Base-by-base conservation (phyloP, 306 rosid genomes). In the Corylus heterophylla region DNA sequence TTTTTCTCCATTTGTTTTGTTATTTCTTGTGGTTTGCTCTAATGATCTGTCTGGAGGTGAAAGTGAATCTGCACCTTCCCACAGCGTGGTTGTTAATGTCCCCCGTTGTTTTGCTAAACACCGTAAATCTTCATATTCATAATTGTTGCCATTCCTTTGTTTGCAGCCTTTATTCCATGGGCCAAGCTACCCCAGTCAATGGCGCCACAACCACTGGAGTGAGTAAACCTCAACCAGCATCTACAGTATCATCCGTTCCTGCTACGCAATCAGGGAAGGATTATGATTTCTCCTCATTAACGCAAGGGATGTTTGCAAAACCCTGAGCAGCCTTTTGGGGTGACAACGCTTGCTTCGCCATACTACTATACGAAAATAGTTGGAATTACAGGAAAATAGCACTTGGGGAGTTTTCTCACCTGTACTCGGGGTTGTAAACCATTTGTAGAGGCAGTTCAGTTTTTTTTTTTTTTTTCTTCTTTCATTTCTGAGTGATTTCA, bases 281-380 rank as follows among this genome's bases (percentile, higher is more conserved):
- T 50, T 91, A 86, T 61, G 99, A 93, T 83, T 96, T 96, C 90
- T 96, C 99, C 56, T 90, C 97, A 56, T 78, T 96, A 80, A 96
- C 99, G 47, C 94, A 89, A 37, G 98, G 98, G 80, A 85, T 93
- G 92, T 93, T 96, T 70, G 66, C 90, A 45, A 96, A 93, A 78
- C 92, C 67, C 5, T 93, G 89, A 91, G 68, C 63, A 71, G 79
- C 68, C 69, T 66, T 79, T 79, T 25, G 64, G 75, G 82, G 54
- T 79, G 90, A 78, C 52, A 69, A 27, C 74, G 76, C 62, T n/a
- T 55, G 79, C 78, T 35, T 67, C 78, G 74, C 77, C 87, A 75
- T 82, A 85, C 82, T 79, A 83, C 80, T 42, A 86, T 84, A 90
- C 88, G 82, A 81, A 82, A 81, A 82, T 86, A 89, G 90, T 81